A percentile compares a stretch with the other conserved stretches of the same genome.
phyloP scores from a whole-genome alignment of 2,329 filamentous ascomycete species.

The Teratosphaeria pseudoeucalypti region DNA sequence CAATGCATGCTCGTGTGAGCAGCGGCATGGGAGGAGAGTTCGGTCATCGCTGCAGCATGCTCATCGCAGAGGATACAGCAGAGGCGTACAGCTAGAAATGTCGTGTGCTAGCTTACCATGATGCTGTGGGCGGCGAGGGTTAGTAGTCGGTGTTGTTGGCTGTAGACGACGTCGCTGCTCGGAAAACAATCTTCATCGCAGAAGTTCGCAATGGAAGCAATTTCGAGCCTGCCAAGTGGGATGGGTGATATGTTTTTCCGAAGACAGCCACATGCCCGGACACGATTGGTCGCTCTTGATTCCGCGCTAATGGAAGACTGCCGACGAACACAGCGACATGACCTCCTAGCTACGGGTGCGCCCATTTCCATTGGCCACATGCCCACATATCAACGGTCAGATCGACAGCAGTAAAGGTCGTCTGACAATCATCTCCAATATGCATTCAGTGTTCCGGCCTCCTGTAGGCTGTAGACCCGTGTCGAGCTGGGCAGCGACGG shows the following conservation, averaged over 20 bases:
- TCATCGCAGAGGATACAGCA: slow-evolving; percentile 5
- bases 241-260: background rate
- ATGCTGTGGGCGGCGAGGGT: slow-evolving; percentile 1
- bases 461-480: background rate
- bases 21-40: slow-evolving; percentile 7
- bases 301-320: background rate
- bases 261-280: too few relatives aligned
- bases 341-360: background rate
- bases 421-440: background rate
- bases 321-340: background rate
- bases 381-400: background rate
- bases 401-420: background rate
- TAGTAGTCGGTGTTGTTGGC: background rate
- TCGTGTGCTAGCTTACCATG: slow-evolving; percentile 12
- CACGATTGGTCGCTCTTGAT: background rate
- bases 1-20: slow-evolving; percentile 1
- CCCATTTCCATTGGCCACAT: background rate
- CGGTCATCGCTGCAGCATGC: slow-evolving; percentile 12
- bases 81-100: slow-evolving; percentile 10
- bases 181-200: background rate
- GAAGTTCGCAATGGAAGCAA: background rate
- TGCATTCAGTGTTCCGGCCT: background rate
- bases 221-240: background rate
- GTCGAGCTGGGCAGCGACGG: background rate
- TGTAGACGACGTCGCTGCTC: slow-evolving; percentile 8